Evolutionary conservation across 257 asterid species (phyloP).

Genomic region (Voacanga thouarsii): DNA sequence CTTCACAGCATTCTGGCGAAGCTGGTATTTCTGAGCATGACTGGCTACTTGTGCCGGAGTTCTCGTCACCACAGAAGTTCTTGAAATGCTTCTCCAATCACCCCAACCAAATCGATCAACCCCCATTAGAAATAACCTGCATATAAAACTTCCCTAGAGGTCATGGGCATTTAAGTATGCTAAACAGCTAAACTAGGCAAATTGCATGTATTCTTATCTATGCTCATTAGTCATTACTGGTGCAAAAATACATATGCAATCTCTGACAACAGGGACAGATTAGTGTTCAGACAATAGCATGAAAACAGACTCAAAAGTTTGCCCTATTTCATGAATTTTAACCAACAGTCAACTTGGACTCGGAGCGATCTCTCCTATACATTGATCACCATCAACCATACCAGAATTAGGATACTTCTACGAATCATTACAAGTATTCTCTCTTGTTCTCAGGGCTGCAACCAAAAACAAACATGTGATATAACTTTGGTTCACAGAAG

Average conservation of each 20-base stretch:
- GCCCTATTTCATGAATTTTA: background rate
- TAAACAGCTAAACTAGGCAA: background rate
- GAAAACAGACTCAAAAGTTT: background rate
- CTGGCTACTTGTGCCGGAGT: conserved; percentile 19
- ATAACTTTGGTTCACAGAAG: too few species aligned
- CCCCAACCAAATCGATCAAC: conserved; percentile 11
- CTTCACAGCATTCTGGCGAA: conserved; percentile 18
- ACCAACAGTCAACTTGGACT: background rate
- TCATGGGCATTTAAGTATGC: background rate
- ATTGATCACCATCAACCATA: too few species aligned
- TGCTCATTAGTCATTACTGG: too few species aligned
- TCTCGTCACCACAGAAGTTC: conserved; percentile 16
- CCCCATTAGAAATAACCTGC: conserved; percentile 19
- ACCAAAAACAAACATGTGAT: too few species aligned
- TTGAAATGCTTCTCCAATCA: conserved; percentile 25
- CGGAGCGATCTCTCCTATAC: too few species aligned
- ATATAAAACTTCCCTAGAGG: background rate
- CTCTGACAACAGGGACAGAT: background rate
- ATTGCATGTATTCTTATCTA: background rate
- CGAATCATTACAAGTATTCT: too few species aligned
- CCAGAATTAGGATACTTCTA: too few species aligned
- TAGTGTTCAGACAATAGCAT: background rate
- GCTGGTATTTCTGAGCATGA: conserved; percentile 23
- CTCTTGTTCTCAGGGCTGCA: too few species aligned
- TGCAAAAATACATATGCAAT: background rate